A percentile compares a stretch with the other conserved stretches of the same genome.
Evolutionary conservation across 371 early-diverging fungal genomes (phyloP).

Genomic region (Funneliformis caledonium): DNA sequence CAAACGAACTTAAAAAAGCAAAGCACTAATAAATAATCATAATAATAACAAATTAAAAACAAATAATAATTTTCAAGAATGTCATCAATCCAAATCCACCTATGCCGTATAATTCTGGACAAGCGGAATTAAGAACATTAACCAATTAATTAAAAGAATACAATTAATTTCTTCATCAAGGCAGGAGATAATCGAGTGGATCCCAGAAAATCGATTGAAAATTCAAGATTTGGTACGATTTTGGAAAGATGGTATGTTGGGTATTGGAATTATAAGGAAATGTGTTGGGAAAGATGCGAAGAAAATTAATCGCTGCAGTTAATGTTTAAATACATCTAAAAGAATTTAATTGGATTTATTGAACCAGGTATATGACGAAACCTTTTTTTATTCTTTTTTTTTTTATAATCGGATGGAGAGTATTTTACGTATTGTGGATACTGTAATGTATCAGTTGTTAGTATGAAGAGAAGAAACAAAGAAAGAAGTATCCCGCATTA

Average conservation of each 20-base stretch:
- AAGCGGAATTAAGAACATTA: not conserved
- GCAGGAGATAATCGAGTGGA: not conserved
- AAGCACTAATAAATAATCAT: too few relatives aligned
- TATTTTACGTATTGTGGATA: too few relatives aligned
- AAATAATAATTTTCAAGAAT: not conserved
- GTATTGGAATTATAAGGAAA: not conserved
- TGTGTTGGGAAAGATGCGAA: not conserved
- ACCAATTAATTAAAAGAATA: conserved; percentile 7
- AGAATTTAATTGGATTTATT: not conserved
- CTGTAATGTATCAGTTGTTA: too few relatives aligned
- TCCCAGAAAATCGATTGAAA: too few relatives aligned
- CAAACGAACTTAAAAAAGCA: too few relatives aligned
- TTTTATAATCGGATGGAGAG: too few relatives aligned
- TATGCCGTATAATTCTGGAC: not conserved
- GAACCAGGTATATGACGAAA: not conserved
- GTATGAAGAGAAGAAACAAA: too few relatives aligned
- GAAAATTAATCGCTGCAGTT: not conserved
- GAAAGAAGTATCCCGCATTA: too few relatives aligned
- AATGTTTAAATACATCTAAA: not conserved
- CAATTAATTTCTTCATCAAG: not conserved
- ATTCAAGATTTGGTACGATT: conserved; percentile 12
- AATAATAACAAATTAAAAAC: too few relatives aligned
- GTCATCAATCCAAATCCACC: not conserved
- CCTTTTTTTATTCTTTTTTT: too few relatives aligned
- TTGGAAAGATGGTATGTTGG: conserved; percentile 22